phyloP scores from a whole-genome alignment of 352 stramenopile genomes.

The Phytophthora idaei region DNA sequence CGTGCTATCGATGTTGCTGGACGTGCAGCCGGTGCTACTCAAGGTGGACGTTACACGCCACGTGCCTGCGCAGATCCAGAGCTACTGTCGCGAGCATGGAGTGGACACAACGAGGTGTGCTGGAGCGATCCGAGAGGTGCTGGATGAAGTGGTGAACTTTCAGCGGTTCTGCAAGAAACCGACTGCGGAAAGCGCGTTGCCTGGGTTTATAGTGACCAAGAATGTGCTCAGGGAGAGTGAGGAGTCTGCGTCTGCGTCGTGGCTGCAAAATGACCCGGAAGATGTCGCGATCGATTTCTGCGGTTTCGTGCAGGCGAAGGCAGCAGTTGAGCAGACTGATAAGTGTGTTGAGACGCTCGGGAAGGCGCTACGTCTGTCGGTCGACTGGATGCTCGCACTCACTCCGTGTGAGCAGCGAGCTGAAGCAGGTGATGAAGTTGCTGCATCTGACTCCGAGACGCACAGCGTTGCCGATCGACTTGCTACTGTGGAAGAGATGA shows the following conservation, averaged over 20 bases:
- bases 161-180: slow-evolving; percentile 30
- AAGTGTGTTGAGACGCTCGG: slow-evolving; percentile 30
- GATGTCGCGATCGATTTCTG: slow-evolving; percentile 58
- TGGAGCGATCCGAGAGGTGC: slow-evolving; percentile 25
- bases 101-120: slow-evolving; percentile 32
- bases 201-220: slow-evolving; percentile 51
- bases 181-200: slow-evolving; percentile 3
- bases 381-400: slow-evolving; percentile 50
- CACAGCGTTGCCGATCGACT: slow-evolving; percentile 19
- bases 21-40: slow-evolving; percentile 55
- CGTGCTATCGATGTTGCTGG: slow-evolving; percentile 49
- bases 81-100: slow-evolving; percentile 48
- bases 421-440: not conserved
- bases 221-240: slow-evolving; percentile 31
- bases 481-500: slow-evolving; percentile 31
- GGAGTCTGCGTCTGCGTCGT: slow-evolving; percentile 15
- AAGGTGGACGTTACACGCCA: slow-evolving; percentile 35
- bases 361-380: slow-evolving; percentile 31
- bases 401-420: slow-evolving; percentile 22
- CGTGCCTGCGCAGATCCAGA: slow-evolving; percentile 37
- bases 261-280: slow-evolving; percentile 41
- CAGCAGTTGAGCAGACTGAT: not conserved
- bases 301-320: slow-evolving; percentile 24
- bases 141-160: slow-evolving; percentile 41
- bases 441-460: not conserved